phyloP scores from a whole-genome alignment of 345 rosid species.

The Noccaea bulbosa region DNA sequence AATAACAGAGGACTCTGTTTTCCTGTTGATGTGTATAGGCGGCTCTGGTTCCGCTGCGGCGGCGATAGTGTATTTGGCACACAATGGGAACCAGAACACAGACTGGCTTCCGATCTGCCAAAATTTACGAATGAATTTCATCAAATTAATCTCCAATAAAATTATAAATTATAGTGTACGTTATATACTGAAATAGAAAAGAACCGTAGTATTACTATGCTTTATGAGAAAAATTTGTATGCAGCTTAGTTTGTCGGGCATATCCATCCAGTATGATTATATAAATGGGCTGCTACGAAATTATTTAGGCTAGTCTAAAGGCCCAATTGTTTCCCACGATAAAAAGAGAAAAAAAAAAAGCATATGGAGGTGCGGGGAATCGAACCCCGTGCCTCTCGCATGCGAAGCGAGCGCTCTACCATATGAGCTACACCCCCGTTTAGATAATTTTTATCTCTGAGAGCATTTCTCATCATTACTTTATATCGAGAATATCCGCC shows the following conservation, averaged over 20 bases:
- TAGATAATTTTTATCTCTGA: fast-evolving
- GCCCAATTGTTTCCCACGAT: no score
- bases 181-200: background rate
- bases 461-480: fast-evolving
- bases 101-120: no score
- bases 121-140: background rate
- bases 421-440: conserved; percentile 42
- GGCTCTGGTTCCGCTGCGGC: conserved; percentile 58
- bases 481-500: background rate
- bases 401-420: conserved; percentile 99
- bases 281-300: no score
- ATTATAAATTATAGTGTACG: background rate
- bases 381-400: conserved; percentile 99
- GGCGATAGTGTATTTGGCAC: conserved; percentile 71
- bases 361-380: conserved; percentile 85
- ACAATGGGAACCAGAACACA: conserved; percentile 68
- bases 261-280: no score
- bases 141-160: background rate
- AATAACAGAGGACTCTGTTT: conserved; percentile 29
- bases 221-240: background rate
- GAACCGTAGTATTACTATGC: background rate
- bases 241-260: background rate
- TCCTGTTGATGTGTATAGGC: conserved; percentile 42
- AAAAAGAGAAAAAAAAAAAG: no score
- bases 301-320: no score